Evolutionary conservation across 1,284 basidiomycete species (phyloP), one percentile per base, ranked within the genome.

Genomic region (Leucoagaricus sp.): DNA sequence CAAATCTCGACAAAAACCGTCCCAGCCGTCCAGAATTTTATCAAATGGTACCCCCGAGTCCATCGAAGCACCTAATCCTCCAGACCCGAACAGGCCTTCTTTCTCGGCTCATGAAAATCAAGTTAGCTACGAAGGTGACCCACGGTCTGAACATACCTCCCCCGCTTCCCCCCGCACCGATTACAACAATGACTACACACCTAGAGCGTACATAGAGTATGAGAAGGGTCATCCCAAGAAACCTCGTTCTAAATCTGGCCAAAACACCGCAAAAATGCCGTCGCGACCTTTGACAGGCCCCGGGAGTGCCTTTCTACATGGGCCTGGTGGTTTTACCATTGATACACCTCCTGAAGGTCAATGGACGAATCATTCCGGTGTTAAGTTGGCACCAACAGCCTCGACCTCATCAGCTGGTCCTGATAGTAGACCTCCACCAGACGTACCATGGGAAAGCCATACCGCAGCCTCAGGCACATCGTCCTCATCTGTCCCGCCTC

Each of bases 301-400:
- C 19, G 75, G 77, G 1, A 80, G 77, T 42, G 77, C 75, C 3
- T 77, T 79, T 57, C 65, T 80, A 31, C 75, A 74, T 55, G 70
- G 69, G 3, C 64, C 72, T 29, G 69, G 63, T n/a, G 67, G 66
- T n/a, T 65, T 74, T 3, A 72, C 72, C 54, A n/a, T n/a, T n/a
- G n/a, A n/a, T n/a, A n/a, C n/a, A n/a, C n/a, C n/a, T n/a, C n/a
- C n/a, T n/a, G n/a, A n/a, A n/a, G n/a, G n/a, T n/a, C n/a, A n/a
- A n/a, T n/a, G n/a, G n/a, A n/a, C n/a, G n/a, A n/a, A n/a, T n/a
- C n/a, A n/a, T n/a, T n/a, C n/a, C n/a, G n/a, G n/a, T n/a, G n/a
- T n/a, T n/a, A n/a, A n/a, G n/a, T n/a, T n/a, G n/a, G n/a, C n/a
- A n/a, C 68, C 67, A 38, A 67, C 65, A 42, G 62, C 64, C 3